Percentiles rank a stretch among this genome's conserved stretches.
These are phyloP conservation scores for Hemileia vastatrix DNA, from an alignment of 1,284 basidiomycete genomes.

Conservation along the genomic window DNA sequence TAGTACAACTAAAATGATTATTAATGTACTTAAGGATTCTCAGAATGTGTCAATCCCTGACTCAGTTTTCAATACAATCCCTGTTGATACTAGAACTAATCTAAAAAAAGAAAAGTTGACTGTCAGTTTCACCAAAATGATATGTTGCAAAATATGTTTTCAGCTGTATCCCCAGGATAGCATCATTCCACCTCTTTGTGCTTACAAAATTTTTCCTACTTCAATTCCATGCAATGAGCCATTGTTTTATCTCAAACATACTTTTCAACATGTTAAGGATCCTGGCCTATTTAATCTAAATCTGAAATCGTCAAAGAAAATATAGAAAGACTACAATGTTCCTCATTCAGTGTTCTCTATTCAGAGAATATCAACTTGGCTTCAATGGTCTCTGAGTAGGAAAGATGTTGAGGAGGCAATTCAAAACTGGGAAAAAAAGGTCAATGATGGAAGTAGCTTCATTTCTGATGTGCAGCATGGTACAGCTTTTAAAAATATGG, in stretches of 20 bases:
- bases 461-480: conserved; percentile 9
- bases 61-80: no score
- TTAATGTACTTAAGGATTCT: no score
- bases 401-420: conserved; percentile 5
- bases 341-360: conserved; percentile 3
- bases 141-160: conserved; percentile 9
- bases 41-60: no score
- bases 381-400: conserved; percentile 4
- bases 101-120: no score
- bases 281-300: no score
- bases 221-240: neutral
- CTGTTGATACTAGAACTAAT: no score
- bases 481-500: neutral
- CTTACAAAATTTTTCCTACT: neutral
- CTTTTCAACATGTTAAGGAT: neutral
- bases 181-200: neutral
- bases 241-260: neutral
- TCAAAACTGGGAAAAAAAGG: neutral
- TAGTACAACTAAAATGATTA: no score
- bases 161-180: no score
- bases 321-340: no score
- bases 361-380: conserved; percentile 4
- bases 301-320: no score
- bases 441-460: neutral
- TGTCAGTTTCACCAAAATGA: conserved; percentile 2